A percentile compares a stretch with the other conserved stretches of the same genome.
phyloP scores from a whole-genome alignment of 345 rosid genomes.

The Dovyalis caffra region DNA sequence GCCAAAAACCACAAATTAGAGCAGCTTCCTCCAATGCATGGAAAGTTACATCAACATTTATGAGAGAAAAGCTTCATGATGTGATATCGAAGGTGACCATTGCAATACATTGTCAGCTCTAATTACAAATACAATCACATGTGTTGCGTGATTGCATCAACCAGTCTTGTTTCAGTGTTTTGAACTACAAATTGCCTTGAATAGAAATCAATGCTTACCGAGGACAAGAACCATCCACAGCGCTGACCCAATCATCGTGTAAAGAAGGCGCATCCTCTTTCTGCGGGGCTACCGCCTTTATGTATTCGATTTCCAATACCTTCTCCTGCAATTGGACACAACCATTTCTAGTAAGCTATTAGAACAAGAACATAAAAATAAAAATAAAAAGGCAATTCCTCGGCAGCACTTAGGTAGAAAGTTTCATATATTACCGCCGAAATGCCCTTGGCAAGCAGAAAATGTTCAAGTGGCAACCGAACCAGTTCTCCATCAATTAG shows the following conservation, averaged over 20 bases:
- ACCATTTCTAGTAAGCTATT: slow-evolving; percentile 1
- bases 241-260: slow-evolving; percentile 98
- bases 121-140: background rate
- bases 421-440: slow-evolving; percentile 61
- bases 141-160: background rate
- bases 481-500: slow-evolving; percentile 86
- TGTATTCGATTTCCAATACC: slow-evolving; percentile 85
- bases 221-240: slow-evolving; percentile 73
- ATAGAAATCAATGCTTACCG: slow-evolving; percentile 38
- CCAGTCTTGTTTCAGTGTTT: background rate
- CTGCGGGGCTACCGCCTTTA: slow-evolving; percentile 78
- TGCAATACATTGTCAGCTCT: background rate
- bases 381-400: too few relatives aligned
- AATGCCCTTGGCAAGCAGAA: slow-evolving; percentile 78
- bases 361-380: background rate
- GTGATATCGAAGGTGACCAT: background rate
- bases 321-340: slow-evolving; percentile 55
- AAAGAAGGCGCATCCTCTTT: slow-evolving; percentile 76
- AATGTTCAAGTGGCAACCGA: slow-evolving; percentile 84
- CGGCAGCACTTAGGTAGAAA: background rate
- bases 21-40: background rate
- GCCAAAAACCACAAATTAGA: slow-evolving; percentile 36
- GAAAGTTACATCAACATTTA: background rate
- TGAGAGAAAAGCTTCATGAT: background rate
- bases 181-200: background rate